phyloP scores from a whole-genome alignment of 345 rosid species.

The Acer yangbiense region DNA sequence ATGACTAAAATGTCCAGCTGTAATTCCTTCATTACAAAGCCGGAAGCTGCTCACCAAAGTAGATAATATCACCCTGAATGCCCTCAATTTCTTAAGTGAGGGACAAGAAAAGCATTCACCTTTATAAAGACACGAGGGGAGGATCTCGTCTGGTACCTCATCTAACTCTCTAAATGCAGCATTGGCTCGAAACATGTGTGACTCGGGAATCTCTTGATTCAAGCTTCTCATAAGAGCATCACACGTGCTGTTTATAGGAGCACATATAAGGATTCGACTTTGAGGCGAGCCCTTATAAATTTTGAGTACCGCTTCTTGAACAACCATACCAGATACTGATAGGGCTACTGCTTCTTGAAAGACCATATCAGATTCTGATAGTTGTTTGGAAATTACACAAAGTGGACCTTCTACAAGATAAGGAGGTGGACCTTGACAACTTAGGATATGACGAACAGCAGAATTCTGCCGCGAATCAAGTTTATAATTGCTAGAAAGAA shows the following conservation, averaged over 20 bases:
- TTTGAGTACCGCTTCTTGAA: constrained; percentile 28
- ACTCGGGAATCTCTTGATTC: constrained; percentile 27
- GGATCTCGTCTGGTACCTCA: constrained; percentile 32
- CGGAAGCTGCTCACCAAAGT: constrained; percentile 36
- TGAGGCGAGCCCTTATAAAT: constrained; percentile 16
- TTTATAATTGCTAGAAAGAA: not conserved
- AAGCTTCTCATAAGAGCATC: constrained; percentile 37
- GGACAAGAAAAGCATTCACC: constrained; percentile 35
- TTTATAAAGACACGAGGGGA: constrained; percentile 27
- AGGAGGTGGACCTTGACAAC: constrained; percentile 29
- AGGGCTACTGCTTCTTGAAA: constrained; percentile 28
- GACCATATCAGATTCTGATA: constrained; percentile 32
- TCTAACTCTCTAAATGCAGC: constrained; percentile 45
- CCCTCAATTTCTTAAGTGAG: constrained; percentile 18
- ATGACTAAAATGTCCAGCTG: constrained; percentile 39
- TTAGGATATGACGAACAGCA: constrained; percentile 25
- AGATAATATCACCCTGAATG: constrained; percentile 31
- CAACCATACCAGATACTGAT: constrained; percentile 30
- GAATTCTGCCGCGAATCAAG: too few relatives aligned
- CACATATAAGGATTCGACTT: constrained; percentile 33
- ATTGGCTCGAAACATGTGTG: constrained; percentile 37
- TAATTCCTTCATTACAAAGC: constrained; percentile 27
- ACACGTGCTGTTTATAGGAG: constrained; percentile 39
- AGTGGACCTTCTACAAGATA: constrained; percentile 35
- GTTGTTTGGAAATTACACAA: too few relatives aligned